phyloP scores from a whole-genome alignment of 2,329 filamentous ascomycete genomes.

The Scedosporium aurantiacum region DNA sequence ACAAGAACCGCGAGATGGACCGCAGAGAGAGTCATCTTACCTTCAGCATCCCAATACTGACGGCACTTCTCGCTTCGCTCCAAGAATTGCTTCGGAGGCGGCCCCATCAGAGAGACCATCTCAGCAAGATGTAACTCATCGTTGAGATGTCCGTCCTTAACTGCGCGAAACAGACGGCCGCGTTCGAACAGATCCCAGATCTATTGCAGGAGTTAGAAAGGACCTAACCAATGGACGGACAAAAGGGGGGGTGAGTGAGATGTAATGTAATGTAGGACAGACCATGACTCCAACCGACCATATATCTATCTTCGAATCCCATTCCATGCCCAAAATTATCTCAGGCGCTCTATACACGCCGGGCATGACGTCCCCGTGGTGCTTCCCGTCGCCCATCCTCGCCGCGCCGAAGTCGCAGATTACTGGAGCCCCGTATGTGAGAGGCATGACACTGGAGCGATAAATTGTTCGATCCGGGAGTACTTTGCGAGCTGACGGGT shows the following conservation, averaged over 20 bases:
- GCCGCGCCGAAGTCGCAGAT: conserved; percentile 22
- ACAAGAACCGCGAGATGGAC: no score
- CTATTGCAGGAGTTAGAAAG: conserved; percentile 10
- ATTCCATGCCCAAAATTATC: conserved; percentile 21
- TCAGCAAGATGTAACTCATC: conserved; percentile 20
- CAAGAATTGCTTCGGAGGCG: conserved; percentile 22
- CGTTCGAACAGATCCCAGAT: conserved; percentile 22
- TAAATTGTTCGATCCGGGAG: background rate
- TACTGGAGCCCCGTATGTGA: conserved; percentile 9
- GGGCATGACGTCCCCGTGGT: conserved; percentile 21
- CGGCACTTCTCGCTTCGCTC: conserved; percentile 16
- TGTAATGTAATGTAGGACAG: conserved; percentile 7
- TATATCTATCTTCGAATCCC: conserved; percentile 22
- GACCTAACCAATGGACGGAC: no score
- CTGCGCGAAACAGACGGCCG: conserved; percentile 16
- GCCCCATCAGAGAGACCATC: conserved; percentile 28
- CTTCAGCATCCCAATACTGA: conserved; percentile 15
- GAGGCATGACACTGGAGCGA: background rate
- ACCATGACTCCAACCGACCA: conserved; percentile 23
- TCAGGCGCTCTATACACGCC: conserved; percentile 22
- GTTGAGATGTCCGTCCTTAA: conserved; percentile 12
- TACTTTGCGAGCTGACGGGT: background rate
- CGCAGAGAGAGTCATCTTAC: background rate
- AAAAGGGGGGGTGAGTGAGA: no score
- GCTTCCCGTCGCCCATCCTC: conserved; percentile 14